These are phyloP conservation scores for Stipa capillata DNA, from an alignment of 176 grass and related monocot species.

Conservation along the genomic window DNA sequence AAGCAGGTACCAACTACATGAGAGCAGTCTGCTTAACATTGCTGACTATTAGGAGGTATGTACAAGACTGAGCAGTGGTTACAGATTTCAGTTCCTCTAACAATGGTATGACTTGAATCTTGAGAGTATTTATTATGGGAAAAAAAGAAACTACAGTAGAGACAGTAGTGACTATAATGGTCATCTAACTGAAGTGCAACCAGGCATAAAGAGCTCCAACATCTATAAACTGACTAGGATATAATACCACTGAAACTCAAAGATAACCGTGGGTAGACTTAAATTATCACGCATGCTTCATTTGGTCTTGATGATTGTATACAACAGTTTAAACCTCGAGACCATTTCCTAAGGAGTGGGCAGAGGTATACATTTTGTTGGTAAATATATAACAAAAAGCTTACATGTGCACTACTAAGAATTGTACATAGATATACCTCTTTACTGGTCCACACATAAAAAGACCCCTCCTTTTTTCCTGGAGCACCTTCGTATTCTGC, in stretches of 20 bases:
- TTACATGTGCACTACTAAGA: not conserved
- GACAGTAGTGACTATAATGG: not conserved
- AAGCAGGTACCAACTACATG: not conserved
- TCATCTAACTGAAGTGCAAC: not conserved
- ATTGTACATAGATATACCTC: conserved; percentile 37
- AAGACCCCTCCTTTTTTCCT: conserved; percentile 84
- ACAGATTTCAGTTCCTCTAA: not conserved
- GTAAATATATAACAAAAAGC: not conserved
- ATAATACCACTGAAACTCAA: not conserved
- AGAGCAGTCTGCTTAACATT: not conserved
- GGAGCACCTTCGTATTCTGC: conserved; percentile 60
- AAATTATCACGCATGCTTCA: not conserved
- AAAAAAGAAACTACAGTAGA: not conserved
- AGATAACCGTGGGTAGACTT: not conserved
- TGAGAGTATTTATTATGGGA: not conserved
- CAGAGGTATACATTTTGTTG: not conserved
- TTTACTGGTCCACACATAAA: conserved; percentile 85
- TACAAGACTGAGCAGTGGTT: not conserved
- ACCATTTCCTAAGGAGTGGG: not conserved
- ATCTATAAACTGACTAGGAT: not conserved
- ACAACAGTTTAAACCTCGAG: not conserved
- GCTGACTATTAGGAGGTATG: not conserved
- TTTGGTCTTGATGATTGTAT: not conserved
- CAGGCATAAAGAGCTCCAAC: not conserved
- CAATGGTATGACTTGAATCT: not conserved